Conservation (phyloP, 192 early-diverging fungal genomes). For the Coemansia erecta region DNA sequence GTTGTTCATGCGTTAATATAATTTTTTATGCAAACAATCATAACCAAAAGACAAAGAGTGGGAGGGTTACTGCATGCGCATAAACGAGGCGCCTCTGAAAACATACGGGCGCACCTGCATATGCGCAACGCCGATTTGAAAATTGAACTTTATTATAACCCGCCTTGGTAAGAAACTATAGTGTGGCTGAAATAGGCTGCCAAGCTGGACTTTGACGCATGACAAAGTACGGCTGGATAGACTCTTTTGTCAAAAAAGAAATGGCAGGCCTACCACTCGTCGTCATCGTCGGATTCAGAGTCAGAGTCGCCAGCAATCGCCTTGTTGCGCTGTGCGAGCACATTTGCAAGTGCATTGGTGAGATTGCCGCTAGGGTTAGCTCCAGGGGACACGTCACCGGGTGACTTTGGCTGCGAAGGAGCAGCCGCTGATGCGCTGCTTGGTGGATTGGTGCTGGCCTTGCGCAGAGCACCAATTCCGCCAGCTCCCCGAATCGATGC, state of each 20-base stretch:
- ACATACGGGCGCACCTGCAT: too few species aligned
- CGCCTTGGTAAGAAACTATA: too few species aligned
- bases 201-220: too few species aligned
- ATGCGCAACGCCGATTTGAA: too few species aligned
- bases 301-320: constrained; percentile 52
- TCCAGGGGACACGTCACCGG: constrained; percentile 40
- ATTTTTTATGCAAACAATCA: too few species aligned
- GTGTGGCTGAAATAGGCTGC: too few species aligned
- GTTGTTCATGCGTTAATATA: too few species aligned
- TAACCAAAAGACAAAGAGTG: too few species aligned
- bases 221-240: too few species aligned
- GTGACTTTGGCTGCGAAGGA: constrained; percentile 26
- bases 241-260: not conserved
- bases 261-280: constrained; percentile 37
- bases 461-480: constrained; percentile 39
- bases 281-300: constrained; percentile 50
- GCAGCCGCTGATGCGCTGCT: constrained; percentile 23
- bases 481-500: constrained; percentile 46
- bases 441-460: constrained; percentile 23
- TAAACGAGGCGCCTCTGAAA: too few species aligned
- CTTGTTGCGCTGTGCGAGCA: constrained; percentile 47
- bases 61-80: too few species aligned
- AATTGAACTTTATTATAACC: too few species aligned
- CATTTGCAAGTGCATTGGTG: constrained; percentile 49
- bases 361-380: constrained; percentile 45